phyloP scores from a whole-genome alignment of 2,329 filamentous ascomycete species.

The Myrmaecium sp. region DNA sequence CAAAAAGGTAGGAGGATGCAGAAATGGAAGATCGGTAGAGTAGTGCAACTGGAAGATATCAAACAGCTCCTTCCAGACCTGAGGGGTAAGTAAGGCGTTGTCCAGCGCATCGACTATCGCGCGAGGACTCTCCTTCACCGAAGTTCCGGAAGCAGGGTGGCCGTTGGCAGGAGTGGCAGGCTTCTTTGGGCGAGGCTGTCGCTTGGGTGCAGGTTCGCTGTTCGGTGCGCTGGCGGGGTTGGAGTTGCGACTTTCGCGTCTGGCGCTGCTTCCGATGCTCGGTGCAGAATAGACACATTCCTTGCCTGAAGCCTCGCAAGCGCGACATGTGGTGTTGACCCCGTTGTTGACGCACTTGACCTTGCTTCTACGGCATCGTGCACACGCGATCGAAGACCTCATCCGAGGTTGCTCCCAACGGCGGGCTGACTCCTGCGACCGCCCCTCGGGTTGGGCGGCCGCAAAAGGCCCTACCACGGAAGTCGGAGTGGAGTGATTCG shows the following conservation, averaged over 20 bases:
- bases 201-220: slow-evolving; percentile 3
- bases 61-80: slow-evolving; percentile 53
- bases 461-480: slow-evolving; percentile 2
- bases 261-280: slow-evolving; percentile 17
- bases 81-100: slow-evolving; percentile 42
- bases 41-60: slow-evolving; percentile 56
- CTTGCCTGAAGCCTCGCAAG: slow-evolving; percentile 53
- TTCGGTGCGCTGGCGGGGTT: slow-evolving; percentile 3
- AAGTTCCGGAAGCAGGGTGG: slow-evolving; percentile 21
- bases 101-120: slow-evolving; percentile 41
- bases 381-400: slow-evolving; percentile 66
- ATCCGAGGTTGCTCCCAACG: slow-evolving; percentile 28
- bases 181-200: slow-evolving; percentile 16
- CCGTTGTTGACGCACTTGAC: slow-evolving; percentile 76
- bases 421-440: slow-evolving; percentile 4
- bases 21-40: slow-evolving; percentile 53
- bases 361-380: slow-evolving; percentile 61
- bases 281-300: slow-evolving; percentile 55
- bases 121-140: slow-evolving; percentile 27
- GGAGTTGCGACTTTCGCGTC: slow-evolving; percentile 16
- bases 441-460: slow-evolving; percentile 1
- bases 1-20: slow-evolving; percentile 48
- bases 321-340: slow-evolving; percentile 53
- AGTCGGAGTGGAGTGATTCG: slow-evolving; percentile 2
- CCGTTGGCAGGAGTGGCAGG: slow-evolving; percentile 19